Evolutionary conservation across 2,329 filamentous ascomycete genomes (phyloP).

Genomic region (Pyrenochaeta sp.): DNA sequence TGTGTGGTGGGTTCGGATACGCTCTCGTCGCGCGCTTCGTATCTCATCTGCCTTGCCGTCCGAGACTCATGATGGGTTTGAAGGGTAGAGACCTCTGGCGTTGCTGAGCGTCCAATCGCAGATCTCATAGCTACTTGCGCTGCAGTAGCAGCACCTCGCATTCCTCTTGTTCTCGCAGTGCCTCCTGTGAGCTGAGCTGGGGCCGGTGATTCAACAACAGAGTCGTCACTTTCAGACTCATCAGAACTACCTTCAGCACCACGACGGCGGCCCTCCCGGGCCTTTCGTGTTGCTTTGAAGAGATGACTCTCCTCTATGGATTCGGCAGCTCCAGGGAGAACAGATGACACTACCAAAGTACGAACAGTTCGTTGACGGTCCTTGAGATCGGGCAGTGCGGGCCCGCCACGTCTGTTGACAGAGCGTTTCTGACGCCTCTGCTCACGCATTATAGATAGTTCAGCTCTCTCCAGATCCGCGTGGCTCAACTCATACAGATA

Average conservation of each 20-base stretch:
- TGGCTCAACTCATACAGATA: constrained; percentile 95
- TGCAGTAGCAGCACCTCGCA: constrained; percentile 85
- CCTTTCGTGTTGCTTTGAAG: constrained; percentile 69
- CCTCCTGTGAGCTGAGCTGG: constrained; percentile 71
- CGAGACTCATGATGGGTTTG: constrained; percentile 72
- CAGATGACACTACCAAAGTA: constrained; percentile 89
- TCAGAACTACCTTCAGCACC: constrained; percentile 79
- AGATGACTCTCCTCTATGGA: constrained; percentile 84
- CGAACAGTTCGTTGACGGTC: constrained; percentile 92
- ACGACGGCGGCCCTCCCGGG: constrained; percentile 61
- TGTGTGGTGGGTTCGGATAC: constrained; percentile 68
- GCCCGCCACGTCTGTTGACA: constrained; percentile 90
- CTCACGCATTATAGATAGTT: constrained; percentile 91
- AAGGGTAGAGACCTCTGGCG: constrained; percentile 74
- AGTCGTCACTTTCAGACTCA: constrained; percentile 91
- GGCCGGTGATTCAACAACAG: constrained; percentile 83
- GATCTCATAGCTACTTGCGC: constrained; percentile 86
- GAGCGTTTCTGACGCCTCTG: constrained; percentile 94
- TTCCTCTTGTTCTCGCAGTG: constrained; percentile 84
- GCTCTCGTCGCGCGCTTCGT: constrained; percentile 79
- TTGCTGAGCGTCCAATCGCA: constrained; percentile 80
- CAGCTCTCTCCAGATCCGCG: constrained; percentile 85
- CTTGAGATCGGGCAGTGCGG: constrained; percentile 92
- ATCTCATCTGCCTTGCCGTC: constrained; percentile 65
- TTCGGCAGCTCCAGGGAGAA: constrained; percentile 84